Percentiles rank a stretch among this genome's conserved stretches.
Evolutionary conservation across 208 protist species (phyloP).

Genomic region (Acanthamoeba lenticulata): DNA sequence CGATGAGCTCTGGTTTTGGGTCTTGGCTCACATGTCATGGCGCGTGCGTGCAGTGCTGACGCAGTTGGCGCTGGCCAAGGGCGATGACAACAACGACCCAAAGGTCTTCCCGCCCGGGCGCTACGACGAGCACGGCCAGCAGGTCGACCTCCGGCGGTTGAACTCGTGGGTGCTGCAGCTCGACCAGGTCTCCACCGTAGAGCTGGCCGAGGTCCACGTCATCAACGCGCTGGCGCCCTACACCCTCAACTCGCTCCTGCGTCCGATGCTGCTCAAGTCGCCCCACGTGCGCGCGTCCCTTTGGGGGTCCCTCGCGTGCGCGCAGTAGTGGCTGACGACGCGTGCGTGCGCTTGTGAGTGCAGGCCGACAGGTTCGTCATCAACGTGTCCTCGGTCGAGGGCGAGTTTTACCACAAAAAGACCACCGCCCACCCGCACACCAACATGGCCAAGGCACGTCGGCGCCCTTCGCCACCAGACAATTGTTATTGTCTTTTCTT

Average conservation of each 20-base stretch:
- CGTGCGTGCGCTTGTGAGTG: too few species aligned
- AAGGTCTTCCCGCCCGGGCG: slow-evolving; percentile 70
- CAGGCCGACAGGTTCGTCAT: slow-evolving; percentile 89
- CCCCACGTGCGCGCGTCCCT: slow-evolving; percentile 69
- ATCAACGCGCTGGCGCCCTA: slow-evolving; percentile 97
- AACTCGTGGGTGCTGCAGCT: slow-evolving; percentile 81
- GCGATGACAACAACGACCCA: neutral
- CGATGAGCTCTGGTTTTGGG: neutral
- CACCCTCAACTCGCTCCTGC: slow-evolving; percentile 93
- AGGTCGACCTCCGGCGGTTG: neutral
- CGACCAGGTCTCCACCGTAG: slow-evolving; percentile 80
- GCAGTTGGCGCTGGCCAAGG: neutral
- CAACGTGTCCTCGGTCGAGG: slow-evolving; percentile 97
- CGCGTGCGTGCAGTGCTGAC: neutral
- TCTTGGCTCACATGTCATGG: neutral
- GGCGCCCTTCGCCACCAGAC: too few species aligned
- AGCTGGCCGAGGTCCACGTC: slow-evolving; percentile 83
- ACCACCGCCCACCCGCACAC: slow-evolving; percentile 94
- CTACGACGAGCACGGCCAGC: slow-evolving; percentile 20
- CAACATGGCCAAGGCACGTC: slow-evolving; percentile 96
- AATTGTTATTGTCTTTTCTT: too few species aligned
- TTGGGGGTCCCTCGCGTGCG: too few species aligned
- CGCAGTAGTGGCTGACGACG: too few species aligned
- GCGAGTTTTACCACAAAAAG: slow-evolving; percentile 84
- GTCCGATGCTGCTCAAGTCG: neutral